Conservation (phyloP, 139 green algal genomes). For the Volvox reticuliferus region DNA sequence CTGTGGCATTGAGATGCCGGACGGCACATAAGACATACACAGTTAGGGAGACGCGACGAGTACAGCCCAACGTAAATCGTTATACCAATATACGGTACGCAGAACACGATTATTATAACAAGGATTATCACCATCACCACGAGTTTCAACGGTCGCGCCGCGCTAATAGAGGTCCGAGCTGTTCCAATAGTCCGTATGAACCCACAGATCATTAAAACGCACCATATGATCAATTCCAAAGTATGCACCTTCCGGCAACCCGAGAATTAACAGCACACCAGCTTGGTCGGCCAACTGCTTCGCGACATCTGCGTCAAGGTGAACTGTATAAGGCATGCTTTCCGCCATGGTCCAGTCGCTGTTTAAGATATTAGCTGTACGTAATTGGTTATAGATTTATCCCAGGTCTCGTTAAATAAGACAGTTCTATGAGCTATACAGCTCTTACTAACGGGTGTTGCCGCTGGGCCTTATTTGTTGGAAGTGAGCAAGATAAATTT, state of each 20-base stretch:
- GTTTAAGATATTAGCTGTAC: too few species aligned
- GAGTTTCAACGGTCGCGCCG: not conserved
- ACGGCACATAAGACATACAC: too few species aligned
- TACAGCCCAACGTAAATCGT: not conserved
- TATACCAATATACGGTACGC: not conserved
- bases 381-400: too few species aligned
- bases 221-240: slow-evolving; percentile 90
- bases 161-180: not conserved
- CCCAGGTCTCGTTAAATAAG: too few species aligned
- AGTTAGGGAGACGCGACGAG: too few species aligned
- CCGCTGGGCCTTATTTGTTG: too few species aligned
- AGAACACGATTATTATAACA: not conserved
- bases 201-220: not conserved
- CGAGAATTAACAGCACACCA: slow-evolving; percentile 82
- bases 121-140: not conserved
- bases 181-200: not conserved
- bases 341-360: too few species aligned
- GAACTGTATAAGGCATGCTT: slow-evolving; percentile 43
- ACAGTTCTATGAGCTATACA: too few species aligned
- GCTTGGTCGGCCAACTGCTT: slow-evolving; percentile 67
- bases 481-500: too few species aligned
- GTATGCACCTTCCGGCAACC: slow-evolving; percentile 75
- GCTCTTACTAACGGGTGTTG: too few species aligned
- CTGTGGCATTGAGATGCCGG: slow-evolving; percentile 3
- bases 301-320: slow-evolving; percentile 75